A percentile compares a stretch with the other conserved stretches of the same genome.
phyloP scores from a whole-genome alignment of 805 yeast species.

The Metschnikowia anglica region DNA sequence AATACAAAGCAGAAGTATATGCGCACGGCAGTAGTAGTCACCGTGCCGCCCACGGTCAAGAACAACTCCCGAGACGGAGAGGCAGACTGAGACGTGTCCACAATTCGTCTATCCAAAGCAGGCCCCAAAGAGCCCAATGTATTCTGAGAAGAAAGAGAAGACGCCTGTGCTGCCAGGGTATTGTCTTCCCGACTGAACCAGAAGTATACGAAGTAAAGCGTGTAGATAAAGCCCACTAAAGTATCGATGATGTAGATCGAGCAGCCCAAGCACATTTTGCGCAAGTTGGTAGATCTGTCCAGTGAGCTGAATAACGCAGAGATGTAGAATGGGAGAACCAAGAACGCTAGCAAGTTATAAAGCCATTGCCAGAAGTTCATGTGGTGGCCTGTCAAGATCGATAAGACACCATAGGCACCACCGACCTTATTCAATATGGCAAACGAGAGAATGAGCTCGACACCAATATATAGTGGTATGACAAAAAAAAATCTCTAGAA shows the following conservation, averaged over 20 bases:
- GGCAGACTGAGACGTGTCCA: constrained; percentile 55
- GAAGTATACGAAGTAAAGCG: constrained; percentile 66
- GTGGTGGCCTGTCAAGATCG: constrained; percentile 87
- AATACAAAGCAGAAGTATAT: constrained; percentile 60
- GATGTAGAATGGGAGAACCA: constrained; percentile 62
- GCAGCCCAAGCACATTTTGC: constrained; percentile 62
- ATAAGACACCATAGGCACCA: constrained; percentile 82
- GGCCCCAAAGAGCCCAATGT: not conserved
- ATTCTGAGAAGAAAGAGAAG: not conserved
- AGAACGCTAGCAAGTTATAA: constrained; percentile 63
- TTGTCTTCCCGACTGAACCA: constrained; percentile 65
- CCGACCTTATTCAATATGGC: constrained; percentile 85
- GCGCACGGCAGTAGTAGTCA: constrained; percentile 48
- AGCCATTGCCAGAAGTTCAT: constrained; percentile 80
- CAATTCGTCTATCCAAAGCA: constrained; percentile 7
- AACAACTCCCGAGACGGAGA: constrained; percentile 55
- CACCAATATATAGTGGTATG: constrained; percentile 83
- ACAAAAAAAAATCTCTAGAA: constrained; percentile 59
- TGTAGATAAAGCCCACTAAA: constrained; percentile 61
- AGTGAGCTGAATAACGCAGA: constrained; percentile 49
- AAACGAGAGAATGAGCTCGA: constrained; percentile 72
- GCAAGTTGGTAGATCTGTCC: constrained; percentile 50
- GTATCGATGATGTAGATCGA: constrained; percentile 69
- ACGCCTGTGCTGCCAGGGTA: constrained; percentile 14
- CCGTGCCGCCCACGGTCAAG: constrained; percentile 51